Percentiles rank a stretch among this genome's conserved stretches.
Conservation (phyloP, 129 eudicot species). For the Scalesia atractyloides region DNA sequence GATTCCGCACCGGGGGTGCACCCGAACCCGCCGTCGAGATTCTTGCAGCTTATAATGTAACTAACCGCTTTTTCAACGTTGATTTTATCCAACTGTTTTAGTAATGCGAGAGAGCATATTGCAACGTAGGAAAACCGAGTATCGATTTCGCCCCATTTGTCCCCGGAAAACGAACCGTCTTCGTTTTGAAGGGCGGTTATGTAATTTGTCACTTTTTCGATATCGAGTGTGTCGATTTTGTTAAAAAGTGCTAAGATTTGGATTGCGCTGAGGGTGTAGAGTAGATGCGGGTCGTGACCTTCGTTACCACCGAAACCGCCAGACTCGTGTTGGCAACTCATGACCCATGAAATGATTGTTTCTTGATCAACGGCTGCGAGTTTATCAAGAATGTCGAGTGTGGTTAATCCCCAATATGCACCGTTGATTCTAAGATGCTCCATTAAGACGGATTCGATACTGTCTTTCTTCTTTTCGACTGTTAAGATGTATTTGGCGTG, state of each 20-base stretch:
- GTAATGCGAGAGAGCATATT: conserved; percentile 66
- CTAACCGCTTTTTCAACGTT: conserved; percentile 83
- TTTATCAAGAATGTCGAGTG: conserved; percentile 75
- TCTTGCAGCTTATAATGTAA: conserved; percentile 81
- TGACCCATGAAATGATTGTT: conserved; percentile 76
- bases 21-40: conserved; percentile 94
- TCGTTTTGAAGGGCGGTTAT: conserved; percentile 72
- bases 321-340: conserved; percentile 91
- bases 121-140: conserved; percentile 88
- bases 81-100: conserved; percentile 65
- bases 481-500: conserved; percentile 67
- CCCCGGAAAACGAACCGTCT: conserved; percentile 96
- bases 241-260: conserved; percentile 84
- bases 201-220: conserved; percentile 66
- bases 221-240: conserved; percentile 65
- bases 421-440: conserved; percentile 90
- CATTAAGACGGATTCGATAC: conserved; percentile 66
- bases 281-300: conserved; percentile 90
- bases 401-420: conserved; percentile 93
- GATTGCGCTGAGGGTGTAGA: conserved; percentile 81
- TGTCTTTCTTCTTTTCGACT: conserved; percentile 78
- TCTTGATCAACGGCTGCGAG: conserved; percentile 72
- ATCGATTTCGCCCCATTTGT: conserved; percentile 93
- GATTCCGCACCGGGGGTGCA: conserved; percentile 93
- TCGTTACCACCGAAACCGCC: conserved; percentile 97